phyloP scores from a whole-genome alignment of 164 flowering plant species.

The Kingdonia uniflora region DNA sequence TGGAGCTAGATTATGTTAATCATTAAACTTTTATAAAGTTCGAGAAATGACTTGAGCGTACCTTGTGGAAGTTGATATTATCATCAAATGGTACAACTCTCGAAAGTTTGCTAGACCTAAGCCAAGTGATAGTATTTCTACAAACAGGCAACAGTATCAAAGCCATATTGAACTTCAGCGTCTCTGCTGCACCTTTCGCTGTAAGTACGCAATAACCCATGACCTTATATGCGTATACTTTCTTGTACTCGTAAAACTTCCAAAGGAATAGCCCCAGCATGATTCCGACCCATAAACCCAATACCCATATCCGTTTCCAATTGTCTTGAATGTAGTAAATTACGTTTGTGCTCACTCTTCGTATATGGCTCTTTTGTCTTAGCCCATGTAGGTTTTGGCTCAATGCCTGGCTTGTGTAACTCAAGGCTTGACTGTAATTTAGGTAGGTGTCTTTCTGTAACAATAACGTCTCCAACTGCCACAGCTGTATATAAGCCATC shows the following conservation, averaged over 20 bases:
- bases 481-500: slow-evolving; percentile 50
- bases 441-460: slow-evolving; percentile 93
- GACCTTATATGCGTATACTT: slow-evolving; percentile 50
- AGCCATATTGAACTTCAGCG: slow-evolving; percentile 95
- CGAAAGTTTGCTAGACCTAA: slow-evolving; percentile 64
- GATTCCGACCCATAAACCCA: slow-evolving; percentile 63
- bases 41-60: slow-evolving; percentile 11
- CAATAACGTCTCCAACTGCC: slow-evolving; percentile 95
- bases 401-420: slow-evolving; percentile 96
- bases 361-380: slow-evolving; percentile 39
- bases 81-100: slow-evolving; percentile 76
- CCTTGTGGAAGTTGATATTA: slow-evolving; percentile 98
- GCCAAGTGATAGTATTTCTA: slow-evolving; percentile 92
- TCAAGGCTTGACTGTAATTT: slow-evolving; percentile 94
- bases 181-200: slow-evolving; percentile 97
- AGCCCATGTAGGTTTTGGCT: slow-evolving; percentile 90
- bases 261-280: slow-evolving; percentile 72
- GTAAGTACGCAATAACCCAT: slow-evolving; percentile 93
- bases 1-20: too few species aligned
- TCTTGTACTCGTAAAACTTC: slow-evolving; percentile 80
- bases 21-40: too few species aligned
- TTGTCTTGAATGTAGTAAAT: slow-evolving; percentile 65
- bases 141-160: slow-evolving; percentile 84
- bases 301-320: slow-evolving; percentile 86
- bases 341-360: slow-evolving; percentile 34